Percentiles rank a stretch among this genome's conserved stretches.
Conservation (phyloP, 129 eudicot species). For the Centaurea solstitialis region DNA sequence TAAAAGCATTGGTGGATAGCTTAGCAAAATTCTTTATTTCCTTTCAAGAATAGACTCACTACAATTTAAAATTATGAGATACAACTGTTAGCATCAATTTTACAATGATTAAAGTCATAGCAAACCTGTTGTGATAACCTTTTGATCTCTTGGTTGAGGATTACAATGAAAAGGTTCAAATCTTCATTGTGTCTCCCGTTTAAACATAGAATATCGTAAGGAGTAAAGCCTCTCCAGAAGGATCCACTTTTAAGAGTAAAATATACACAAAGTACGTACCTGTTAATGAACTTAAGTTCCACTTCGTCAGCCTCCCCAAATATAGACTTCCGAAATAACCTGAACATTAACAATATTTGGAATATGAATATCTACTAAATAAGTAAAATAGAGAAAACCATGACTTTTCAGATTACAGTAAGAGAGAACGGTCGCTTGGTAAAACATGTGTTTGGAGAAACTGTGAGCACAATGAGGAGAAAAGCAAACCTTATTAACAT, state of each 20-base stretch:
- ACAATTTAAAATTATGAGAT: not conserved
- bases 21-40: not conserved
- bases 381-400: not conserved
- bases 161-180: conserved; percentile 71
- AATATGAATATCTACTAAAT: not conserved
- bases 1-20: not conserved
- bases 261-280: conserved; percentile 50
- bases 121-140: conserved; percentile 89
- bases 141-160: conserved; percentile 89
- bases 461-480: not conserved
- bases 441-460: not conserved
- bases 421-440: not conserved
- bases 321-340: conserved; percentile 79
- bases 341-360: conserved; percentile 8
- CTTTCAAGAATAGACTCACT: not conserved
- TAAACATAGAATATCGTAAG: conserved; percentile 7
- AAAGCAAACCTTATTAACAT: not conserved
- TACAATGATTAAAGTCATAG: not conserved
- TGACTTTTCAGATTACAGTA: not conserved
- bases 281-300: conserved; percentile 91
- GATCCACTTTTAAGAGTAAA: not conserved
- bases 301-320: conserved; percentile 98
- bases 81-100: conserved; percentile 9
- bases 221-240: conserved; percentile 8
- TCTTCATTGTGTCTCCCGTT: conserved; percentile 89